A percentile compares a stretch with the other conserved stretches of the same genome.
These are phyloP conservation scores for Fusarium chaquense DNA, from an alignment of 2,329 filamentous ascomycete species.

Conservation along the genomic window DNA sequence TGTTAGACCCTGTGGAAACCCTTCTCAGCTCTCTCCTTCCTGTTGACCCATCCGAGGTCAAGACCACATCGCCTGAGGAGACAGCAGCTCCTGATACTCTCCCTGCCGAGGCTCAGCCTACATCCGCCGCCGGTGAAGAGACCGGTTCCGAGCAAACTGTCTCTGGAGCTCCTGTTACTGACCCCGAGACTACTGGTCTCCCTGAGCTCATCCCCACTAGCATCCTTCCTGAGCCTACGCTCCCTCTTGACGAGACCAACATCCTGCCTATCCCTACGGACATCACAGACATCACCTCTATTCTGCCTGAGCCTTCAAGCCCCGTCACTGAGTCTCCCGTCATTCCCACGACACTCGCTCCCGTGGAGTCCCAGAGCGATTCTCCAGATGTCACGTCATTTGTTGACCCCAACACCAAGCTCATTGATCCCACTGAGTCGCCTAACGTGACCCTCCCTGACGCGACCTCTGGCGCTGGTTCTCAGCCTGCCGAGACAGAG, in stretches of 20 bases:
- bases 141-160: conserved; percentile 22
- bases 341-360: conserved; percentile 18
- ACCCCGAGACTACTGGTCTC: conserved; percentile 29
- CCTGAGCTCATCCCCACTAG: conserved; percentile 26
- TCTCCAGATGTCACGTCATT: conserved; percentile 25
- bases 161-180: conserved; percentile 25
- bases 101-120: conserved; percentile 21
- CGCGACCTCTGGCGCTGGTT: conserved; percentile 18
- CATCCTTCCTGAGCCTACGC: conserved; percentile 23
- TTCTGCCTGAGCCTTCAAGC: conserved; percentile 22
- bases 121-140: conserved; percentile 12
- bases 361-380: conserved; percentile 11
- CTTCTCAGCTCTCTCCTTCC: conserved; percentile 38
- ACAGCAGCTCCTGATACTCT: conserved; percentile 4
- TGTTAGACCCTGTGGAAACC: conserved; percentile 44
- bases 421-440: conserved; percentile 19
- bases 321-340: conserved; percentile 27
- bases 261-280: conserved; percentile 21
- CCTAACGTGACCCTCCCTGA: conserved; percentile 26
- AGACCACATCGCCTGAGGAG: conserved; percentile 22
- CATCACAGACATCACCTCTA: conserved; percentile 24
- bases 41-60: conserved; percentile 9
- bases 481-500: conserved; percentile 14
- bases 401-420: conserved; percentile 30
- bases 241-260: conserved; percentile 16